Evolutionary conservation across 2,329 filamentous ascomycete genomes (phyloP), one percentile per base, ranked within the genome.

Genomic region (Cladosporium phlei): DNA sequence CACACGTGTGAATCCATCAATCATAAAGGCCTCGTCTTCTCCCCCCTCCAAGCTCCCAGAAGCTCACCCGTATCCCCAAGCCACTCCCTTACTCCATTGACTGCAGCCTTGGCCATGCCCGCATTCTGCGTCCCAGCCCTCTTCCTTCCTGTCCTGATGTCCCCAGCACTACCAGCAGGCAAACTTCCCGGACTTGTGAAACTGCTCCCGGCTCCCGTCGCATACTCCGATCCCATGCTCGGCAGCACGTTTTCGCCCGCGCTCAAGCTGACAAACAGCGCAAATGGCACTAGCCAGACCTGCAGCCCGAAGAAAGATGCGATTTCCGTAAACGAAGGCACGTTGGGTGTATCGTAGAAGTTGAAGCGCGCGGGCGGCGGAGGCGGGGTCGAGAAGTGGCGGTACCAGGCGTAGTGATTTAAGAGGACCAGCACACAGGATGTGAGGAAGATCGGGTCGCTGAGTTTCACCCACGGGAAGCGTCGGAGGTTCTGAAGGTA

Each of bases 391-490:
- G 86, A 91, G 68, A 98, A 98, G 69, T 97, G 84, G 47, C 80
- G 80, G 75, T 98, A 97, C 91, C 93, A 98, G 40, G 95, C 74
- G 69, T 88, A 96, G 66, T 98, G 93, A 67, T 98, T 95, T 27
- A 85, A 59, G 2, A 95, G 74, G 9, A 98, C 93, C 25, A 97
- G 77, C 2, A 80, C 82, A 60, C 90, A 96, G 0, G 89, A 95
- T 1, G 82, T 61, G 14, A 97, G 61, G 65, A 98, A 97, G 8
- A 96, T 66, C 2, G 91, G 90, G 60, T 96, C 89, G 0, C 83
- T 83, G 21, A 97, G 73, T 69, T 87, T 90, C 52, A 98, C 93
- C 47, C 89, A 76, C 1, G 82, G 82, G 56, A 85, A 85, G 30
- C 78, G 75, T 8, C 81, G 73, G 67, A 98, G 83, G 64, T 98